phyloP scores from a whole-genome alignment of 495 filamentous ascomycete species.

The Penicillium maclennaniae region DNA sequence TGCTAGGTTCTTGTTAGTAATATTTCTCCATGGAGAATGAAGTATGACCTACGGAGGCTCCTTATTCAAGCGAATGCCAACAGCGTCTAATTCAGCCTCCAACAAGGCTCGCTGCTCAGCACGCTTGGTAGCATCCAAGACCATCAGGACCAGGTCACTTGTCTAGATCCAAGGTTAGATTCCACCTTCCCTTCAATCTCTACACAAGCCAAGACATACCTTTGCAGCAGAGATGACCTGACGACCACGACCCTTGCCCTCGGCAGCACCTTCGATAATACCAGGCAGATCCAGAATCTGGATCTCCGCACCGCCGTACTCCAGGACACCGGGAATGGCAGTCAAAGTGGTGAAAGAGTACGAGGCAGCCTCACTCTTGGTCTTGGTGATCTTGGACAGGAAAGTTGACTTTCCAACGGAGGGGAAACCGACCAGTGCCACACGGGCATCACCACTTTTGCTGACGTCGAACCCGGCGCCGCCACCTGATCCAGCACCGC shows the following conservation, averaged over 20 bases:
- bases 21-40: background rate
- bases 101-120: constrained; percentile 89
- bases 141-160: constrained; percentile 94
- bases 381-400: constrained; percentile 98
- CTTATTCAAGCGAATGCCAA: constrained; percentile 91
- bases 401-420: constrained; percentile 99
- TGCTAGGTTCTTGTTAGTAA: constrained; percentile 49
- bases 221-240: constrained; percentile 99
- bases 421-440: constrained; percentile 95
- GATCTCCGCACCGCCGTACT: constrained; percentile 98
- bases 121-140: constrained; percentile 94
- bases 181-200: background rate
- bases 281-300: constrained; percentile 97
- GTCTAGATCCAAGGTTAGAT: constrained; percentile 50
- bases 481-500: constrained; percentile 65
- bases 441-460: constrained; percentile 95
- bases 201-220: constrained; percentile 24
- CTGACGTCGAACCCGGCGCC: constrained; percentile 93
- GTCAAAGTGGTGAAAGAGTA: constrained; percentile 98
- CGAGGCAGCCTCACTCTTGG: constrained; percentile 90
- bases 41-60: constrained; percentile 69
- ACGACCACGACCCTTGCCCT: constrained; percentile 92
- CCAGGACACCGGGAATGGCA: constrained; percentile 94
- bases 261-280: constrained; percentile 96
- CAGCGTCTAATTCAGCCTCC: constrained; percentile 91